Evolutionary conservation across 2,329 filamentous ascomycete genomes (phyloP).

Genomic region (Gnomoniopsis smithogilvyi): DNA sequence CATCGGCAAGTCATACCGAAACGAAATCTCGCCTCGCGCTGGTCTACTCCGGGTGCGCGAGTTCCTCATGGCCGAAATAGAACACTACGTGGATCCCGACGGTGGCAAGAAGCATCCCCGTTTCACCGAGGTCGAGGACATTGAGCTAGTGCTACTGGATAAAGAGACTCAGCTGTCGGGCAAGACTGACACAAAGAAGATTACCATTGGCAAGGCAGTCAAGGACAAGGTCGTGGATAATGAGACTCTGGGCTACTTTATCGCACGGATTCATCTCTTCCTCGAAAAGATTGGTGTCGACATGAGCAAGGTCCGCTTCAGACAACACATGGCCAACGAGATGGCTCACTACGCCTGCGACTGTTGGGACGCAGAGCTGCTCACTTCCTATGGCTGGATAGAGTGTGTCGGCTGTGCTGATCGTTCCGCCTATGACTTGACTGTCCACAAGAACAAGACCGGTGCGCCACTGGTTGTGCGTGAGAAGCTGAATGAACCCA

Average conservation of each 20-base stretch:
- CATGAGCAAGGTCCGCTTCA: conserved; percentile 83
- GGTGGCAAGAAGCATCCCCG: conserved; percentile 91
- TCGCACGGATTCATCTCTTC: conserved; percentile 91
- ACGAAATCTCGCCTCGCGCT: conserved; percentile 91
- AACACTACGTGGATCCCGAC: conserved; percentile 95
- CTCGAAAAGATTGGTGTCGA: conserved; percentile 86
- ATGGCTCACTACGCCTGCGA: conserved; percentile 91
- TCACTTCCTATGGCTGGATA: conserved; percentile 93
- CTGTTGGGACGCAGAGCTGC: conserved; percentile 96
- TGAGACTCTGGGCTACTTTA: conserved; percentile 96
- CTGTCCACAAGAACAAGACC: conserved; percentile 90
- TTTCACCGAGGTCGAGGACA: conserved; percentile 79
- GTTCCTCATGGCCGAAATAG: conserved; percentile 98
- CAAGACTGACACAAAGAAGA: conserved; percentile 69
- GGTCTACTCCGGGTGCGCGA: conserved; percentile 93
- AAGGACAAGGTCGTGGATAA: conserved; percentile 83
- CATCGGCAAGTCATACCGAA: conserved; percentile 96
- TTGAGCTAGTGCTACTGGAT: conserved; percentile 81
- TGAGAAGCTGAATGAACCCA: conserved; percentile 74
- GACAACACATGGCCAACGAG: conserved; percentile 85
- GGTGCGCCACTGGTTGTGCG: conserved; percentile 82
- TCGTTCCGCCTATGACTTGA: conserved; percentile 90
- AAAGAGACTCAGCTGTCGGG: conserved; percentile 82
- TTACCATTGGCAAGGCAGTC: conserved; percentile 85
- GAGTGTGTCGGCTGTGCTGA: conserved; percentile 98